Percentiles rank a stretch among this genome's conserved stretches.
Conservation (phyloP, 306 rosid genomes). For the Lathyrus sativus region DNA sequence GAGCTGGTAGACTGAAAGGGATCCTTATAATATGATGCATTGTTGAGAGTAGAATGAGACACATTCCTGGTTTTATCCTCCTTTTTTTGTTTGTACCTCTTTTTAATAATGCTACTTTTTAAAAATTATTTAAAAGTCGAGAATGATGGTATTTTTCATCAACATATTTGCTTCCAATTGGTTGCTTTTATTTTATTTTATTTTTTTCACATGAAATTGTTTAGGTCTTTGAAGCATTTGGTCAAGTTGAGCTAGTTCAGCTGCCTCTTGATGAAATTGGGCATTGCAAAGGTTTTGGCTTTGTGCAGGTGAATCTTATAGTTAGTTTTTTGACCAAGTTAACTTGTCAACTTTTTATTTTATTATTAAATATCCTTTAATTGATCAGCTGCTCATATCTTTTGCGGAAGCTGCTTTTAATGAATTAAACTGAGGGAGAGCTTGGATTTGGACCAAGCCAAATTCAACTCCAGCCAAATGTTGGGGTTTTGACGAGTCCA, state of each 20-base stretch:
- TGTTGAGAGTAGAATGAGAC: conserved; percentile 14
- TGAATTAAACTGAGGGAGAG: conserved; percentile 21
- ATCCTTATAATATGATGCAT: conserved; percentile 23
- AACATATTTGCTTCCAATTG: conserved; percentile 14
- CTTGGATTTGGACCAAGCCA: conserved; percentile 21
- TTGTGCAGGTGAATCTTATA: conserved; percentile 74
- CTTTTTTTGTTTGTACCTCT: conserved; percentile 5
- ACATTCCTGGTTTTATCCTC: conserved; percentile 12
- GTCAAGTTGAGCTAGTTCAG: conserved; percentile 92
- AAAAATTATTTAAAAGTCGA: conserved; percentile 8
- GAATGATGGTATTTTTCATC: conserved; percentile 1
- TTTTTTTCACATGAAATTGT: conserved; percentile 18
- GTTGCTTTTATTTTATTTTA: conserved; percentile 7
- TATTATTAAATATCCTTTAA: neutral
- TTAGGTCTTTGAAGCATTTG: conserved; percentile 98
- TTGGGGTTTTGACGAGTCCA: neutral
- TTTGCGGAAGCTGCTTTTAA: conserved; percentile 23
- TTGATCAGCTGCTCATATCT: conserved; percentile 19
- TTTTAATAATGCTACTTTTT: neutral
- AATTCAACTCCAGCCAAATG: neutral
- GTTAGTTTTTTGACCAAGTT: conserved; percentile 30
- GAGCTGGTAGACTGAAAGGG: conserved; percentile 29
- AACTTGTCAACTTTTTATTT: neutral
- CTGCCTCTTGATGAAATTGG: conserved; percentile 89
- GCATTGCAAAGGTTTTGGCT: conserved; percentile 92